Evolutionary conservation across 1,284 basidiomycete genomes (phyloP), one percentile per base, ranked within the genome.

Genomic region (Ceratobasidium sp.): DNA sequence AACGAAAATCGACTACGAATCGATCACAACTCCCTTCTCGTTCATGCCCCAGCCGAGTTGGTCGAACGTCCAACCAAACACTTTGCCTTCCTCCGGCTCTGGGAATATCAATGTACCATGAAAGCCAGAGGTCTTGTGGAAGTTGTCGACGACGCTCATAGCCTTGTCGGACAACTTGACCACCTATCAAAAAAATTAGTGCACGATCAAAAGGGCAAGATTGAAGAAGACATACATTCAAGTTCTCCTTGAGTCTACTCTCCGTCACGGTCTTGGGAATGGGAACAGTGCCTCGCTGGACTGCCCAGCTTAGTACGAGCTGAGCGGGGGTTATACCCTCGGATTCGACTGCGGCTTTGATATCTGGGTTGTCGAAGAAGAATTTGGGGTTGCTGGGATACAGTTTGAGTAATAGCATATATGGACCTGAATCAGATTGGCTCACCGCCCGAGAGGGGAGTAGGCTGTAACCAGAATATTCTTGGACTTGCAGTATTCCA

Each of bases 401-500:
- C 3, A 20, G n/a, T 56, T 56, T 48, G 3, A 42, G 17, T 20
- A 20, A 54, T 54, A 54, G n/a, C 44, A 54, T 20, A 10, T 23
- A 54, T 54, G n/a, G n/a, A n/a, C n/a, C n/a, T n/a, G n/a, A 23
- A 54, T 17, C 17, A 9, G 52, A 17, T 20, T 91, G 82, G 84
- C 67, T 70, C 28, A 70, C 70, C 70, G 94, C 20, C 96, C 96
- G 1, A 97, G 88, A 12, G 95, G 94, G 78, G 91, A 93, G 87
- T 96, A 96, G 0, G 95, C 94, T 13, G 94, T 95, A 80, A 96
- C 85, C 80, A 93, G 89, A 82, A 97, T 96, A 80, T 88, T 88
- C 83, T 95, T 91, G 78, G 90, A 61, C 81, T 92, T 90, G 87
- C 90, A 91, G 86, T 89, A 93, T 26, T 86, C 87, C 65, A 92